phyloP scores from a whole-genome alignment of 768 basidiomycete genomes.

The Rhodotorula toruloides region DNA sequence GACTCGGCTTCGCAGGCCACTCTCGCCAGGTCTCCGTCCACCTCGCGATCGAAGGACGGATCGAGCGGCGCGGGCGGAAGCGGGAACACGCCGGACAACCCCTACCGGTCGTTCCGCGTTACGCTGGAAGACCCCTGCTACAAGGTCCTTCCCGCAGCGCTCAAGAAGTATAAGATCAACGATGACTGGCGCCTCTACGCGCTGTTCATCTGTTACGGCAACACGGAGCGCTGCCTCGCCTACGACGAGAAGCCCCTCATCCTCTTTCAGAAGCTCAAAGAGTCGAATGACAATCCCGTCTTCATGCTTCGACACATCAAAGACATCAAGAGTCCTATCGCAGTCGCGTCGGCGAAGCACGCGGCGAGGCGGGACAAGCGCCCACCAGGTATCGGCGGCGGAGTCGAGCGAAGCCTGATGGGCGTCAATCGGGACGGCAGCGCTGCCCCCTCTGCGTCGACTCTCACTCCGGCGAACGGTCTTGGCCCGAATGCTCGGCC shows the following conservation, averaged over 20 bases:
- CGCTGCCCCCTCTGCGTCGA: neutral
- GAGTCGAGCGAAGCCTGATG: slow-evolving; percentile 37
- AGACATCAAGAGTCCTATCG: slow-evolving; percentile 95
- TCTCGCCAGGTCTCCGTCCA: neutral
- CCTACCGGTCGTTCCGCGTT: slow-evolving; percentile 87
- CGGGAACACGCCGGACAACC: slow-evolving; percentile 52
- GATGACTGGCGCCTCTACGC: slow-evolving; percentile 99
- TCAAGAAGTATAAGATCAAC: slow-evolving; percentile 98
- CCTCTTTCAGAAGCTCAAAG: slow-evolving; percentile 95
- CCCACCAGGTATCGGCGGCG: slow-evolving; percentile 27
- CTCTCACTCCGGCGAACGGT: slow-evolving; percentile 2
- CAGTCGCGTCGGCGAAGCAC: slow-evolving; percentile 93
- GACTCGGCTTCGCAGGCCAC: neutral
- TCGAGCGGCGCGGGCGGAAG: neutral
- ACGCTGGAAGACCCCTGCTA: slow-evolving; percentile 96
- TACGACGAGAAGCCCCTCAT: slow-evolving; percentile 97
- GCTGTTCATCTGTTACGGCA: slow-evolving; percentile 98
- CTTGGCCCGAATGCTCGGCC: slow-evolving; percentile 36
- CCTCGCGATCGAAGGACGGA: neutral
- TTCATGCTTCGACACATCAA: slow-evolving; percentile 98
- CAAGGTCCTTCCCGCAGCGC: slow-evolving; percentile 94
- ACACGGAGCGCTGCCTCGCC: slow-evolving; percentile 86
- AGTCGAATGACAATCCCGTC: slow-evolving; percentile 93
- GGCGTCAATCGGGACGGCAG: slow-evolving; percentile 36
- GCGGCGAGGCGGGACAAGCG: slow-evolving; percentile 57